Evolutionary conservation across 1,284 basidiomycete species (phyloP), one percentile per base, ranked within the genome.

Genomic region (Ganoderma sinense): DNA sequence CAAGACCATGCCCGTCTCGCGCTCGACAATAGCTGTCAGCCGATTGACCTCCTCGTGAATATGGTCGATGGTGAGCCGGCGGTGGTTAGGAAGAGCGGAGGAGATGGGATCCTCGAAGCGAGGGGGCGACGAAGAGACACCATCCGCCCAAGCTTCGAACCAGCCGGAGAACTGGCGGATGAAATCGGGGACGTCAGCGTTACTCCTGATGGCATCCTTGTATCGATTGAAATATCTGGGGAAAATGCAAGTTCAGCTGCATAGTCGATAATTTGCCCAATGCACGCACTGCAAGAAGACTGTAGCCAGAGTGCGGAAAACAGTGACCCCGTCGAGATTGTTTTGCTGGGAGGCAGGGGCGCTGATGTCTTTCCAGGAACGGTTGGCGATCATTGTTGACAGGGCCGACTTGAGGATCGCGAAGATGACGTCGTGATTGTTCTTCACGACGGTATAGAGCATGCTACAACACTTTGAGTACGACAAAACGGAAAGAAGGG

Each of bases 211-310:
- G 0, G 84, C 84, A 33, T 87, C 84, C 75, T 89, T 91, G 80
- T 90, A 91, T 0, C 89, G 87, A 1, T 84, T 84, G 53, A 92
- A 76, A 65, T 85, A 89, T 73, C 91, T 92, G 65, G 11, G 3
- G 36, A 10, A 36, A 10, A 10, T 10, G 36, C 36, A 36, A 36
- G 36, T 36, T 36, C 36, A 10, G 10, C 36, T 36, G 36, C 10
- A n/a, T n/a, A n/a, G n/a, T n/a, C n/a, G n/a, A n/a, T 36, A 36
- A 10, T 10, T 7, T 36, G 33, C 36, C 36, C 61, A 31, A 20
- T 3, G 33, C 8, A 65, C 68, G 59, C 43, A 92, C 90, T 91
- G 87, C 31, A 84, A 83, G 56, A 91, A 75, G 3, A 89, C 79
- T 0, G 80, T 82, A 4, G 84, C 78, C 2, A 92, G 74, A 0